Conservation (phyloP, 306 rosid genomes). For the Elaeagnus macrophylla region DNA sequence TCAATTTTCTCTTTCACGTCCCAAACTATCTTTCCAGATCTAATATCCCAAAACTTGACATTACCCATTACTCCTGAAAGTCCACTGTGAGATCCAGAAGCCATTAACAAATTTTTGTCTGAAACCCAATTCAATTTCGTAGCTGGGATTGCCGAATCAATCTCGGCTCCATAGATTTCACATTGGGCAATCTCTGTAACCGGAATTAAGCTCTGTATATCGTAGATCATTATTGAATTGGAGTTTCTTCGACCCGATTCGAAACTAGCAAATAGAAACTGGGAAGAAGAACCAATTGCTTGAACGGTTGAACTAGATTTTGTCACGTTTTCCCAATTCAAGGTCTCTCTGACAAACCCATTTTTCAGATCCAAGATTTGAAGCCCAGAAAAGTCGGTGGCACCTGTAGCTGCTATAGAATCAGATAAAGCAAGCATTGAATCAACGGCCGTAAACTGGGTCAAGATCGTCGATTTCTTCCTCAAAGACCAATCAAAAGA, state of each 20-base stretch:
- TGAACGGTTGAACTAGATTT: constrained; percentile 80
- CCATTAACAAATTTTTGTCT: constrained; percentile 51
- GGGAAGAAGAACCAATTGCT: constrained; percentile 62
- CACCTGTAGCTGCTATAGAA: constrained; percentile 66
- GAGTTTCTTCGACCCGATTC: constrained; percentile 83
- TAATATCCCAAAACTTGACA: constrained; percentile 71
- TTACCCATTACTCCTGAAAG: constrained; percentile 77
- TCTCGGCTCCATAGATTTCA: constrained; percentile 77
- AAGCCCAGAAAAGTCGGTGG: constrained; percentile 82
- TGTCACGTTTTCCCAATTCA: constrained; percentile 84
- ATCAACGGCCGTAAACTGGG: constrained; percentile 79
- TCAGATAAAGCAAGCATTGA: constrained; percentile 65
- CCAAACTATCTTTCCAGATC: constrained; percentile 56
- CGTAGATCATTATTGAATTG: constrained; percentile 68
- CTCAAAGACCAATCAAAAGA: constrained; percentile 86
- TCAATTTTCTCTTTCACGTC: constrained; percentile 65
- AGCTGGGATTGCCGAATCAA: constrained; percentile 81
- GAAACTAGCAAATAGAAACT: constrained; percentile 59
- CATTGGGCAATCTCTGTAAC: constrained; percentile 49
- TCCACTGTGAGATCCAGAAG: constrained; percentile 92
- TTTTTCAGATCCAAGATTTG: constrained; percentile 59
- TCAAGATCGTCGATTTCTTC: constrained; percentile 63
- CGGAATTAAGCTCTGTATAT: constrained; percentile 38
- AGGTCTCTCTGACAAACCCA: constrained; percentile 39
- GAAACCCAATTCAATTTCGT: constrained; percentile 68